A percentile compares a stretch with the other conserved stretches of the same genome.
Evolutionary conservation across 1,139 yeast species (phyloP).

Genomic region (Geotrichum cucujoidarum): DNA sequence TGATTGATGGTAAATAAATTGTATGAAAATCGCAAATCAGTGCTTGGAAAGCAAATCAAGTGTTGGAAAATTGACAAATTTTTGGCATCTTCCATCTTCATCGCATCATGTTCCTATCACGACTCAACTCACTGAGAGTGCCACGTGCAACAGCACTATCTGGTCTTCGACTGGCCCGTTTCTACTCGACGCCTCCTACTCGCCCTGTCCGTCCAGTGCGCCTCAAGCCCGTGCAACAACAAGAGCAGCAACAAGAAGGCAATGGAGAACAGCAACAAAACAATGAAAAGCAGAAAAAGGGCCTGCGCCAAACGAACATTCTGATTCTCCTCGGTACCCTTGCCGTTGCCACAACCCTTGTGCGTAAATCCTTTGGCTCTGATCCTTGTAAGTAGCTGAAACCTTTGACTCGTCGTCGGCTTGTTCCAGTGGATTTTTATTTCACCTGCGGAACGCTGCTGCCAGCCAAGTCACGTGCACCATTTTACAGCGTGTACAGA

Average conservation of each 20-base stretch:
- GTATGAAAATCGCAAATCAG: no score
- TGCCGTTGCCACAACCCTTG: slow-evolving; percentile 16
- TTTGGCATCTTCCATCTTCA: no score
- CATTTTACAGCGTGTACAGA: no score
- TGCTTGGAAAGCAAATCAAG: no score
- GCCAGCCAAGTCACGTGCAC: no score
- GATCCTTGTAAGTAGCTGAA: slow-evolving; percentile 13
- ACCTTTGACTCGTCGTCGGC: neutral
- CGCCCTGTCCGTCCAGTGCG: slow-evolving; percentile 7
- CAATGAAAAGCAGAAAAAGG: slow-evolving; percentile 1
- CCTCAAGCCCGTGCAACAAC: neutral
- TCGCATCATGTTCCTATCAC: no score
- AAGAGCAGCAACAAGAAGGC: neutral
- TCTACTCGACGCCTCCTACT: slow-evolving; percentile 1
- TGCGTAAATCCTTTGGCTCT: slow-evolving; percentile 8
- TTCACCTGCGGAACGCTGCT: no score
- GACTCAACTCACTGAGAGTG: no score
- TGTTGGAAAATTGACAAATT: no score
- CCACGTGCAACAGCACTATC: neutral
- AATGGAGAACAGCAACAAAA: neutral
- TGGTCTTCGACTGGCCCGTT: neutral
- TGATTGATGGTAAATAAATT: no score
- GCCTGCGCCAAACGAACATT: slow-evolving; percentile 7
- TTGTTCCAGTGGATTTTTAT: no score
- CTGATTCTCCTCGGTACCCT: slow-evolving; percentile 15